phyloP scores from a whole-genome alignment of 2,329 filamentous ascomycete genomes.

The Paecilomyces variotii region DNA sequence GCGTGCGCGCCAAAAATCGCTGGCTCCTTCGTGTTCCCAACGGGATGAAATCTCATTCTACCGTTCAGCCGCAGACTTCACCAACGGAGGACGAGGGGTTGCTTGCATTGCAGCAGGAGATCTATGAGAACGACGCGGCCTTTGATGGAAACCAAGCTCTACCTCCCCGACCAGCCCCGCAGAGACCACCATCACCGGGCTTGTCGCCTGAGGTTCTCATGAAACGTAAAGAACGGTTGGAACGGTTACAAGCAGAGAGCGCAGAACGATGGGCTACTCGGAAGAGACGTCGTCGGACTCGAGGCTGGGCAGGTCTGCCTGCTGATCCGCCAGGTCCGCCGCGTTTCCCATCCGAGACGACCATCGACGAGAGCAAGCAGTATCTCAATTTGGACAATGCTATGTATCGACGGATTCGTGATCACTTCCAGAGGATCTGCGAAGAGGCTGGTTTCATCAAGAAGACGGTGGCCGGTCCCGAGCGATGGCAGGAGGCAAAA shows the following conservation, averaged over 20 bases:
- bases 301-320: constrained; percentile 60
- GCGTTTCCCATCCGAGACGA: constrained; percentile 75
- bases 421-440: constrained; percentile 64
- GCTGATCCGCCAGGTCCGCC: constrained; percentile 61
- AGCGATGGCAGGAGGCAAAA: constrained; percentile 66
- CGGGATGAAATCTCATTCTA: constrained; percentile 43
- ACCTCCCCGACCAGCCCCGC: constrained; percentile 11
- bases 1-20: constrained; percentile 60
- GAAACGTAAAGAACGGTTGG: constrained; percentile 48
- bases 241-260: constrained; percentile 51
- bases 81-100: constrained; percentile 29
- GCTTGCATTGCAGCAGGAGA: constrained; percentile 31
- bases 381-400: constrained; percentile 57
- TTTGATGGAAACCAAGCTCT: constrained; percentile 22
- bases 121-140: constrained; percentile 24
- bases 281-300: constrained; percentile 61
- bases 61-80: constrained; percentile 16
- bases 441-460: constrained; percentile 59
- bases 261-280: constrained; percentile 54
- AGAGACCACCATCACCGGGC: constrained; percentile 18
- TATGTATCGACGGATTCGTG: constrained; percentile 57
- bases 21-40: constrained; percentile 58
- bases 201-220: constrained; percentile 42
- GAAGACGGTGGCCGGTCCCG: constrained; percentile 66
- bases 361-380: constrained; percentile 67